Evolutionary conservation across 768 basidiomycete species (phyloP).

Genomic region (Lentinula boryana): DNA sequence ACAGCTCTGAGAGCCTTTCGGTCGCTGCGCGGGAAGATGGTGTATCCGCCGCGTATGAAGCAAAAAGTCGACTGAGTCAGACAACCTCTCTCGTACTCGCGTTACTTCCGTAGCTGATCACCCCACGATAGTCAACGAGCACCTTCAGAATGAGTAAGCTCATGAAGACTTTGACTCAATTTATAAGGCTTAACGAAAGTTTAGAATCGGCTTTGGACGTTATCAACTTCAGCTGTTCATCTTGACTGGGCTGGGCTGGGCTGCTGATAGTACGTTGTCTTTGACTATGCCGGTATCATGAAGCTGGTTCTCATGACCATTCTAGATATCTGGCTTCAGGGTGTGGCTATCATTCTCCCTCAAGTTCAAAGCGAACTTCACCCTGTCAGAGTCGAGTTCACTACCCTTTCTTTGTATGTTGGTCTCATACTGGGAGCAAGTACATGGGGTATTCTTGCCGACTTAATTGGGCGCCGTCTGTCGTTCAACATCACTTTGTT

Average conservation of each 20-base stretch:
- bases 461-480: constrained; percentile 41
- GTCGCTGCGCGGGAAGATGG: constrained; percentile 14
- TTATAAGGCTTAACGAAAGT: neutral
- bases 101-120: neutral
- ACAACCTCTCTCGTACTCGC: neutral
- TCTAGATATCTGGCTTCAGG: constrained; percentile 41
- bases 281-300: neutral
- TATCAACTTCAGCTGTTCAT: constrained; percentile 44
- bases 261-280: constrained; percentile 37
- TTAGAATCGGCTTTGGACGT: constrained; percentile 43
- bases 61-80: constrained; percentile 27
- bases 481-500: constrained; percentile 34
- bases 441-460: constrained; percentile 45
- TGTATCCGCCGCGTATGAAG: constrained; percentile 24
- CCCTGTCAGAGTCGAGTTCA: constrained; percentile 37
- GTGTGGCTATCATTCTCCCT: constrained; percentile 38
- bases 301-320: neutral
- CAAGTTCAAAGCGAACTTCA: constrained; percentile 38
- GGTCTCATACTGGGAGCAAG: constrained; percentile 45
- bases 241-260: constrained; percentile 43
- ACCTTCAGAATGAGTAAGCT: constrained; percentile 39
- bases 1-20: neutral
- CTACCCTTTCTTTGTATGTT: constrained; percentile 39
- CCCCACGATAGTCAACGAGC: constrained; percentile 32
- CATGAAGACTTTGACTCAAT: neutral